Evolutionary conservation across 176 grass and related monocot species (phyloP), one percentile per base, ranked within the genome.

Genomic region (Puya raimondii): DNA sequence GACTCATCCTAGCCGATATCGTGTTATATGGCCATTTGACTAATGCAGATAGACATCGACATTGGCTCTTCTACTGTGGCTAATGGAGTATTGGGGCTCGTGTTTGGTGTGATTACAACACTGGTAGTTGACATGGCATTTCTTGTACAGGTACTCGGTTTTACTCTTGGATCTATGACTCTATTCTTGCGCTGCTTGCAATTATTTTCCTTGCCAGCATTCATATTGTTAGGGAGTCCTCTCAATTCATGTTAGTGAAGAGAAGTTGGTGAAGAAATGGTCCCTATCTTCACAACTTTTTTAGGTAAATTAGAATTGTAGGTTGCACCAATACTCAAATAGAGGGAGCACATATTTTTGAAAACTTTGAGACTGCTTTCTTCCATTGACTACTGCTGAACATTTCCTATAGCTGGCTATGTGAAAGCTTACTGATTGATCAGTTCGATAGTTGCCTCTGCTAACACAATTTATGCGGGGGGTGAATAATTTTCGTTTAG

Each of bases 81-180:
- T 13, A 96, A 96, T 83, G 92, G 92, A 81, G 92, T 96, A 48
- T 79, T 97, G 74, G 88, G 93, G 71, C 79, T 97, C 50, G 93
- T 97, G 4, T 85, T 79, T 67, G 89, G 93, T 59, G 93, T 86
- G 15, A 97, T 97, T 63, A 97, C 86, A 3, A 89, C 93, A 8
- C 80, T 97, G 69, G 93, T 97, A 51, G 93, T 97, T 51, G 93
- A 97, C 69, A 97, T 97, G 93, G 93, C 93, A 58, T 97, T 97
- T 76, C 93, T 97, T 68, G 79, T 97, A 42, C 93, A 97, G 93
- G 93, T 97, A 81, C 48, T 80, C 66, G 2, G n/a, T 15, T 17
- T 57, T 78, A 0, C 23, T 50, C 22, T 47, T 72, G 1, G 3
- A 18, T 12, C 12, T 54, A 49, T n/a, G 2, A 42, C 48, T 26